Evolutionary conservation across 1,284 basidiomycete genomes (phyloP), one percentile per base, ranked within the genome.

Genomic region (Ustilago cynodontis): DNA sequence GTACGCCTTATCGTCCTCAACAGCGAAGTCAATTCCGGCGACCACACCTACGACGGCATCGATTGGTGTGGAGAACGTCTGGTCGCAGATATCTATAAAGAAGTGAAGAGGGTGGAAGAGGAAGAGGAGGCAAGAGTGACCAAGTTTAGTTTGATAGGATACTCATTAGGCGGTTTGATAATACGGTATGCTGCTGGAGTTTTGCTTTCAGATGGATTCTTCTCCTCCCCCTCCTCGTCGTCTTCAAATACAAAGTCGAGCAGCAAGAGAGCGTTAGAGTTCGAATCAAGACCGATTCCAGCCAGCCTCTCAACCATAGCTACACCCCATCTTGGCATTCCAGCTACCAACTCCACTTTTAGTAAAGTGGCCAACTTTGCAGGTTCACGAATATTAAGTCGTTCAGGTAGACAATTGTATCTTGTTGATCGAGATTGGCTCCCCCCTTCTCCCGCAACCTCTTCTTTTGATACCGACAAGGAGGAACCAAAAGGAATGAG

Each of bases 121-220:
- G 59, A 65, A 33, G 39, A 79, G 65, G 59, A 31, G 39, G 47
- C 45, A 16, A 18, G 20, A 11, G 72, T 82, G 49, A 51, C 49
- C 22, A 56, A 58, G 62, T 24, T 78, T 31, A 74, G 77, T 47
- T 47, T 77, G 52, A 33, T 79, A 29, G 86, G 86, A 1, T 95
- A 95, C 85, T 92, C 91, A 68, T 88, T 95, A 4, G 94, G 93
- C 3, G 94, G 93, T 1, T 88, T 95, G 5, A 87, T 94, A 13
- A 89, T 91, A 14, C 90, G 94, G 33, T 95, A 93, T 85, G 88
- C 91, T 51, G 87, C 93, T 59, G 94, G 90, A 2, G 89, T 94
- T 47, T 88, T 95, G 28, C 88, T 91, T 70, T 90, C 92, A 45
- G 65, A 69, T 45, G 77, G 77, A 1, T 78, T 78, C 53, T 83